A percentile compares a stretch with the other conserved stretches of the same genome.
These are phyloP conservation scores for Leishmania gerbilli DNA, from an alignment of 208 protist species.

Conservation along the genomic window DNA sequence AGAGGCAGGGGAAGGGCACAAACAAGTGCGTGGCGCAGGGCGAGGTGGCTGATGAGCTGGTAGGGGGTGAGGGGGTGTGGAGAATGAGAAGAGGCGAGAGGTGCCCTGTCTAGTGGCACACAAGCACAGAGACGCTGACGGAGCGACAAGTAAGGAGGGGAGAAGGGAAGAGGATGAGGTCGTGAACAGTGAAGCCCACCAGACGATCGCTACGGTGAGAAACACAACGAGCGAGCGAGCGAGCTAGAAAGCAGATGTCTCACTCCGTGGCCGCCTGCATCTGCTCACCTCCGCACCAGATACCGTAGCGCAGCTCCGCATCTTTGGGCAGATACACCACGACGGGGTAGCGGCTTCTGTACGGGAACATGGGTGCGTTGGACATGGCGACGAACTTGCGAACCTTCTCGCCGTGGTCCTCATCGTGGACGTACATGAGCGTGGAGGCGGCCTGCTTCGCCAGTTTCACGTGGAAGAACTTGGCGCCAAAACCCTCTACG, in stretches of 20 bases:
- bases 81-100: not conserved
- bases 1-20: too few relatives aligned
- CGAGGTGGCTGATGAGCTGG: not conserved
- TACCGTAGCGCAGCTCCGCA: constrained; percentile 60
- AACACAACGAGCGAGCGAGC: not conserved
- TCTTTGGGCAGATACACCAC: constrained; percentile 68
- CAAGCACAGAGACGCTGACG: not conserved
- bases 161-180: constrained; percentile 1
- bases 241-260: not conserved
- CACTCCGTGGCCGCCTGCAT: constrained; percentile 33
- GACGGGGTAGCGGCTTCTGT: constrained; percentile 57
- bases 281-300: constrained; percentile 46
- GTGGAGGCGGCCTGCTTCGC: constrained; percentile 24
- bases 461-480: constrained; percentile 58
- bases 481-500: constrained; percentile 25
- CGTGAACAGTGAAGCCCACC: not conserved
- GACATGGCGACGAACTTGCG: constrained; percentile 47
- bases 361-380: constrained; percentile 39
- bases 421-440: constrained; percentile 19
- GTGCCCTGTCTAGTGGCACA: constrained; percentile 1
- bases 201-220: not conserved
- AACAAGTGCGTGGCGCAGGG: too few relatives aligned
- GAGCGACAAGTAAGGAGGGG: not conserved
- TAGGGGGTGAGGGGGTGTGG: not conserved
- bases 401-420: constrained; percentile 23